These are phyloP conservation scores for Leccinum fibrillosum DNA, from an alignment of 768 basidiomycete species.

Conservation along the genomic window DNA sequence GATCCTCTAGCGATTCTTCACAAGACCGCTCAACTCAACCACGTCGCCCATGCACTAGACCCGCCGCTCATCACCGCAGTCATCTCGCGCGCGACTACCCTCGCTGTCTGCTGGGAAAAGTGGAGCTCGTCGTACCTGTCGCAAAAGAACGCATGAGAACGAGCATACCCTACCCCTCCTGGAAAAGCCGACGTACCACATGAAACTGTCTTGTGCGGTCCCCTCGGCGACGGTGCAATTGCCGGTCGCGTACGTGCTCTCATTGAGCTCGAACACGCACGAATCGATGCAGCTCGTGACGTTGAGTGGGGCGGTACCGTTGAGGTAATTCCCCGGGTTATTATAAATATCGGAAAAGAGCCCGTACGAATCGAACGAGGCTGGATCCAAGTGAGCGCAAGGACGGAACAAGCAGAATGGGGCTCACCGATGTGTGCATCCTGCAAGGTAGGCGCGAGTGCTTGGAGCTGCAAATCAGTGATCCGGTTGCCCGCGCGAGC, in stretches of 20 bases:
- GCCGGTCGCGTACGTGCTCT: conserved; percentile 23
- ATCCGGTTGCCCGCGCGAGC: conserved; percentile 50
- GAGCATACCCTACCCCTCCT: neutral
- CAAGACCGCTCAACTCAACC: conserved; percentile 39
- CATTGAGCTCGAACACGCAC: conserved; percentile 38
- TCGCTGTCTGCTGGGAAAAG: conserved; percentile 55
- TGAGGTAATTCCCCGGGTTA: conserved; percentile 51
- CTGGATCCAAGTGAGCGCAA: conserved; percentile 29
- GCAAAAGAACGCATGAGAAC: neutral
- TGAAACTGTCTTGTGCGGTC: conserved; percentile 51
- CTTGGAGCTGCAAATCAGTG: conserved; percentile 48
- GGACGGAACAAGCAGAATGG: neutral
- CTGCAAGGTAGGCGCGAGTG: conserved; percentile 44
- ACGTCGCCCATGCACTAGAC: conserved; percentile 44
- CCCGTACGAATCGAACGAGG: conserved; percentile 57
- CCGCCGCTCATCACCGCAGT: conserved; percentile 44
- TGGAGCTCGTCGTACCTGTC: conserved; percentile 49
- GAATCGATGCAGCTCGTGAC: conserved; percentile 50
- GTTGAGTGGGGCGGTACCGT: conserved; percentile 61
- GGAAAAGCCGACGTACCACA: conserved; percentile 43
- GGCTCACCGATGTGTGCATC: conserved; percentile 55
- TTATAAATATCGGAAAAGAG: conserved; percentile 59
- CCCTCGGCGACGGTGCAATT: conserved; percentile 35
- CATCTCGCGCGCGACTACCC: conserved; percentile 52
- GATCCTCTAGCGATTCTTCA: neutral